A percentile compares a stretch with the other conserved stretches of the same genome.
Conservation (phyloP, 805 yeast genomes). For the Starmerella bombi region DNA sequence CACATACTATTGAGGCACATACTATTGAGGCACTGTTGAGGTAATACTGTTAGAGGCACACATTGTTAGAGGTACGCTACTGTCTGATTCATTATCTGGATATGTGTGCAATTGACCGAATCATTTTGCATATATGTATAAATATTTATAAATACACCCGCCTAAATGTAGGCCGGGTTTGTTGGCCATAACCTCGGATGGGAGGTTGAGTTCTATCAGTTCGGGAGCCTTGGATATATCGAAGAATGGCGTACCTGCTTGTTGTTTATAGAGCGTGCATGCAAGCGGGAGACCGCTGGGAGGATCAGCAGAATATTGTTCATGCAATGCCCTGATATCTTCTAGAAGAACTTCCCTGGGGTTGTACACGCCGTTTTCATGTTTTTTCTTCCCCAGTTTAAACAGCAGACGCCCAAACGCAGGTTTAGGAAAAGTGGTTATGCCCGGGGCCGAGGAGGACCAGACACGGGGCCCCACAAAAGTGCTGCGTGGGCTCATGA, state of each 20-base stretch:
- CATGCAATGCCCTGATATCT: slow-evolving; percentile 3
- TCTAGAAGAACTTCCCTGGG: slow-evolving; percentile 3
- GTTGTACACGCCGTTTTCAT: neutral
- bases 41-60: too few species aligned
- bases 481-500: neutral
- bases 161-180: slow-evolving; percentile 12
- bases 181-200: slow-evolving; percentile 2
- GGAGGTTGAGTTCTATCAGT: slow-evolving; percentile 5
- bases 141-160: slow-evolving; percentile 11
- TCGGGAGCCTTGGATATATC: slow-evolving; percentile 1
- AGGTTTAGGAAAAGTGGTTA: slow-evolving; percentile 2
- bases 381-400: neutral
- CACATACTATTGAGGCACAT: too few species aligned
- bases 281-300: neutral
- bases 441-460: slow-evolving; percentile 2
- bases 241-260: neutral
- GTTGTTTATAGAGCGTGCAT: neutral
- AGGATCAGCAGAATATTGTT: neutral
- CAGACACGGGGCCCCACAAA: slow-evolving; percentile 11
- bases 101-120: neutral
- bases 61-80: too few species aligned
- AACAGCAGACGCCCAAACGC: neutral
- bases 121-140: slow-evolving; percentile 1
- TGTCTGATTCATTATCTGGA: too few species aligned
- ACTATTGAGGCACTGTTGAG: too few species aligned